Conservation (phyloP, 2,329 filamentous ascomycete genomes). For the Intubia oerlemansii region DNA sequence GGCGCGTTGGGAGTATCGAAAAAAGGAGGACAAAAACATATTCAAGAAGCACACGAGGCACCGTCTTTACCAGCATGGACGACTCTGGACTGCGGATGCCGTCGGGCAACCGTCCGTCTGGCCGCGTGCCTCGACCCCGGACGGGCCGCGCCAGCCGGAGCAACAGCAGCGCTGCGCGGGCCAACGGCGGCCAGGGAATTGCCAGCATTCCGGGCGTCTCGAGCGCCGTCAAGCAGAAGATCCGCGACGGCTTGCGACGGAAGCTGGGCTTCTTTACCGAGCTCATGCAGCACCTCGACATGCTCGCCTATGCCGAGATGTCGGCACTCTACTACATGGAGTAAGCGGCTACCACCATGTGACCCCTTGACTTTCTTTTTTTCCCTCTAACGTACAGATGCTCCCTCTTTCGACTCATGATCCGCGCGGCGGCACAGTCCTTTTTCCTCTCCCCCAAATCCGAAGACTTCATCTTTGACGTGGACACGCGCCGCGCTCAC, state of each 20-base stretch:
- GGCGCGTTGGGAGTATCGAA: too few relatives aligned
- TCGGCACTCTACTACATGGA: constrained; percentile 50
- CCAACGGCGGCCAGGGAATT: too few relatives aligned
- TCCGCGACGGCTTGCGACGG: constrained; percentile 20
- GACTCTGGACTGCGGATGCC: too few relatives aligned
- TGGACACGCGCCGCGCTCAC: constrained; percentile 33
- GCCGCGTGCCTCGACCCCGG: too few relatives aligned
- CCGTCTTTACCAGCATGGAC: too few relatives aligned
- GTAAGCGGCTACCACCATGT: constrained; percentile 27
- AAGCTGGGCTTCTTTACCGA: constrained; percentile 40
- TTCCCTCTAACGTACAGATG: constrained; percentile 21
- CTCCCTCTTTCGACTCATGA: constrained; percentile 38
- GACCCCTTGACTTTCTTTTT: too few relatives aligned
- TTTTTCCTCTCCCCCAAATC: constrained; percentile 42
- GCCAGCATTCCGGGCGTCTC: too few relatives aligned
- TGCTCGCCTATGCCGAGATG: constrained; percentile 41
- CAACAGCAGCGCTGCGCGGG: too few relatives aligned
- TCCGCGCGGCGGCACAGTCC: constrained; percentile 37
- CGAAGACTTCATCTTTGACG: constrained; percentile 30
- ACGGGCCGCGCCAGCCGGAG: too few relatives aligned
- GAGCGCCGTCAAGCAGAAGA: constrained; percentile 8
- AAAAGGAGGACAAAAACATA: too few relatives aligned
- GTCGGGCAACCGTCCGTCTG: too few relatives aligned
- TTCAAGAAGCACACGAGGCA: too few relatives aligned
- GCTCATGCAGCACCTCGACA: constrained; percentile 38